Evolutionary conservation across 2,329 filamentous ascomycete species (phyloP), one percentile per base, ranked within the genome.

Genomic region (Aotearoamyces nothofagi): DNA sequence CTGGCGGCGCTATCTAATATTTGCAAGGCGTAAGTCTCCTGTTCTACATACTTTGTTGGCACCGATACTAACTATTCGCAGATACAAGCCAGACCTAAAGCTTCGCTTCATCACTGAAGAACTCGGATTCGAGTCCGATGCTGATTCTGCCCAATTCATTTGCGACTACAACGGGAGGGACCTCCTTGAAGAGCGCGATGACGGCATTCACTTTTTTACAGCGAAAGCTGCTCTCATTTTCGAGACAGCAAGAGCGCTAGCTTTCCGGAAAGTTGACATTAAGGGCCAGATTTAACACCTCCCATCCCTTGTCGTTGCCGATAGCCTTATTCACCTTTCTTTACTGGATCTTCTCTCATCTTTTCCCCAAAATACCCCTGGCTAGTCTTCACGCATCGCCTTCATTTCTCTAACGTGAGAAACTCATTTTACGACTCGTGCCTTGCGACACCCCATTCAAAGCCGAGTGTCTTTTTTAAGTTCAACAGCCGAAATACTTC

Each of bases 31-130:
- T 98, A 61, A 62, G 87, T 72, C n/a, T 9, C 34, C 20, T 11
- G 20, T 23, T 13, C 22, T 8, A 8, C 2, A 28, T 5, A 15
- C 14, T 11, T 22, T 23, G 15, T 16, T 24, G 14, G 10, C 5
- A n/a, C 13, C 45, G 44, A 67, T 78, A 58, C 78, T 50, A 12
- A 12, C 15, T 11, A 10, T 16, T 27, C 10, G 26, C 45, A 98
- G 90, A 49, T 96, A 93, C 61, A 92, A 92, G 60, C 81, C 78
- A 42, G 78, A 86, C 52, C 69, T 96, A 49, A 79, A 77, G 46
- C 67, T 96, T 41, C 78, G 82, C 40, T 94, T 92, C 58, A 69
- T 98, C 46, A 92, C 86, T 34, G 83, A 94, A 56, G 87, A 96
- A 56, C 78, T 98, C 46, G 84, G 81, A 28, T 98, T 98, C 53